Base-by-base conservation (phyloP, 2,329 filamentous ascomycete genomes). In the Lasiodiplodia hormozganensis region DNA sequence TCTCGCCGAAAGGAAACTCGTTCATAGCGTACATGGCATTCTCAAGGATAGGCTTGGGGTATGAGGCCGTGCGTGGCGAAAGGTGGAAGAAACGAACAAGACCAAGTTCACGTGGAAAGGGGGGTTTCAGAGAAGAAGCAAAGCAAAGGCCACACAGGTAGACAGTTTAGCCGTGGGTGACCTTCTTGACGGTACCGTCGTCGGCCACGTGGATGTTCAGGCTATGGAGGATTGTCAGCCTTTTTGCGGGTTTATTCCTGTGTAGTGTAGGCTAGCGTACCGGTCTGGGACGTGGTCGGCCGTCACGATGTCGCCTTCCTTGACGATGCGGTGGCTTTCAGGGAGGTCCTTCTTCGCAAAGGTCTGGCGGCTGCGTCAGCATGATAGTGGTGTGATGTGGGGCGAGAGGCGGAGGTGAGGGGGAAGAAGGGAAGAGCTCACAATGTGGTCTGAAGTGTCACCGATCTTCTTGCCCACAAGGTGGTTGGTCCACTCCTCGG, bases 381-480 rank as follows among this genome's bases (percentile, higher is more conserved):
- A 25, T 31, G 23, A 36, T 14, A 40, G 25, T 23, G 60, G 16
- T 10, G 23, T 52, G 40, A 21, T n/a, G 25, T 38, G 49, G 18
- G 43, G 34, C 6, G 28, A 21, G 62, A 10, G 51, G 12, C 5
- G 8, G 16, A 28, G 62, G 11, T 23, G 34, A 11, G 4, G 16
- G 10, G 36, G 10, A 34, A 38, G 62, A 49, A 23, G 25, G 34
- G 56, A 38, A 6, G 10, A 47, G 74, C 76, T 23, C 74, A 84
- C 83, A 23, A 80, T 79, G 70, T 84, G 80, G 69, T 84, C 78
- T 51, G 79, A 79, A 34, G 69, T 67, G 16, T 85, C 83, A 14
- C 84, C 84, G 47, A 85, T 74, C 75, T 84, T 85, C 82, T 85
- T 85, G 72, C 84, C 84, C 74, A 82, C 79, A 25, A 85, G 77